Evolutionary conservation across 208 protist species (phyloP).

Genomic region (Vickermania ingenoplastis): DNA sequence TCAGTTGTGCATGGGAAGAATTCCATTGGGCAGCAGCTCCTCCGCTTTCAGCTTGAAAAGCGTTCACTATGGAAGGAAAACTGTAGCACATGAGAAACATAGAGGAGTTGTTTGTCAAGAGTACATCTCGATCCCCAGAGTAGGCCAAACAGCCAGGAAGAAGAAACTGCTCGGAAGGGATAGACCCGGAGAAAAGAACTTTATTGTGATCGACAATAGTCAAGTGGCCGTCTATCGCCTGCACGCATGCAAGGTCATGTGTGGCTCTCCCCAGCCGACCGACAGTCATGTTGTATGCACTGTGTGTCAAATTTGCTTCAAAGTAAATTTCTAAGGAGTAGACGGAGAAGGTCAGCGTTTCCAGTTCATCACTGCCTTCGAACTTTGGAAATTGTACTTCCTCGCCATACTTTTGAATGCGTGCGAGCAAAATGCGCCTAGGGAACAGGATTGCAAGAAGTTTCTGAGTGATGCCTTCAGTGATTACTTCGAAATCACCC

Average conservation of each 20-base stretch:
- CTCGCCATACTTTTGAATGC: constrained; percentile 17
- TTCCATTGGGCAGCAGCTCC: not conserved
- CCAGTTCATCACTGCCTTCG: not conserved
- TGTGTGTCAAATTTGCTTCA: constrained; percentile 42
- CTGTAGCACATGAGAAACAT: constrained; percentile 78
- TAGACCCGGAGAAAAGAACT: constrained; percentile 54
- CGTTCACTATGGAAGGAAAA: constrained; percentile 45
- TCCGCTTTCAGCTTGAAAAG: not conserved
- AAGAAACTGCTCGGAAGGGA: constrained; percentile 71
- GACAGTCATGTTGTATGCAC: constrained; percentile 70
- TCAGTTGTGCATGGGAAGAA: constrained; percentile 5
- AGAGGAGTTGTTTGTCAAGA: constrained; percentile 74
- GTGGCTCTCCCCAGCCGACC: constrained; percentile 64
- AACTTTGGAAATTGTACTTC: not conserved
- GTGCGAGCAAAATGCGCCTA: constrained; percentile 48
- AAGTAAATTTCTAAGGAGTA: constrained; percentile 46
- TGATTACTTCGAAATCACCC: constrained; percentile 51
- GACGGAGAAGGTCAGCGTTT: constrained; percentile 3
- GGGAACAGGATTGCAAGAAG: constrained; percentile 79
- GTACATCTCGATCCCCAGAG: constrained; percentile 29
- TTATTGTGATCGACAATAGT: constrained; percentile 82
- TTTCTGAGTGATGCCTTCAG: constrained; percentile 22
- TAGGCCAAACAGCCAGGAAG: constrained; percentile 69
- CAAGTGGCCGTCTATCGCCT: constrained; percentile 86
- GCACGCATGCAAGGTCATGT: constrained; percentile 83